Evolutionary conservation across 1,139 yeast genomes (phyloP).

Genomic region (Meyerozyma carpophila): DNA sequence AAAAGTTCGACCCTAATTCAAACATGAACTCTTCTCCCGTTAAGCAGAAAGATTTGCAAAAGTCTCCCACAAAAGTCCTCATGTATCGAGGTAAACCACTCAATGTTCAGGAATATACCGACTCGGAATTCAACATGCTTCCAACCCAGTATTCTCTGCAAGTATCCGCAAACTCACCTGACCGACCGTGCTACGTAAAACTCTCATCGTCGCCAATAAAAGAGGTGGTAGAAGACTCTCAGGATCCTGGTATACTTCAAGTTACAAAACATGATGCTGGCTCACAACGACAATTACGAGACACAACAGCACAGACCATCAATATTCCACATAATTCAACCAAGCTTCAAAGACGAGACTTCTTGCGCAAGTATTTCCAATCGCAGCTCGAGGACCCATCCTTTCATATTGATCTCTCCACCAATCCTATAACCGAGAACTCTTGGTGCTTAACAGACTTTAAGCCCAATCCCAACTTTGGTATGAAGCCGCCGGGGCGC

Average conservation of each 20-base stretch:
- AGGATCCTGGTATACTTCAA: constrained; percentile 16
- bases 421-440: constrained; percentile 2
- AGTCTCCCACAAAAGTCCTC: constrained; percentile 3
- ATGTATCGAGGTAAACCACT: not conserved
- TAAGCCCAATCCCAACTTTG: constrained; percentile 29
- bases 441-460: constrained; percentile 29
- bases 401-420: not conserved
- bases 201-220: not conserved
- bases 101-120: constrained; percentile 4
- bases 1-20: no score
- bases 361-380: constrained; percentile 8
- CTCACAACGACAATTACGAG: not conserved
- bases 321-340: not conserved
- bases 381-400: not conserved
- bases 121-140: constrained; percentile 9
- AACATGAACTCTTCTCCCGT: not conserved
- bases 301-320: not conserved
- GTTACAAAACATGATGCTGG: not conserved
- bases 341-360: constrained; percentile 10
- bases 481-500: constrained; percentile 15
- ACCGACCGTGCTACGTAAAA: not conserved
- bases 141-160: constrained; percentile 11
- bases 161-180: not conserved
- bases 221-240: constrained; percentile 11
- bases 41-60: constrained; percentile 1